Conservation (phyloP, 176 grass and related monocot species). For the Leersia perrieri region DNA sequence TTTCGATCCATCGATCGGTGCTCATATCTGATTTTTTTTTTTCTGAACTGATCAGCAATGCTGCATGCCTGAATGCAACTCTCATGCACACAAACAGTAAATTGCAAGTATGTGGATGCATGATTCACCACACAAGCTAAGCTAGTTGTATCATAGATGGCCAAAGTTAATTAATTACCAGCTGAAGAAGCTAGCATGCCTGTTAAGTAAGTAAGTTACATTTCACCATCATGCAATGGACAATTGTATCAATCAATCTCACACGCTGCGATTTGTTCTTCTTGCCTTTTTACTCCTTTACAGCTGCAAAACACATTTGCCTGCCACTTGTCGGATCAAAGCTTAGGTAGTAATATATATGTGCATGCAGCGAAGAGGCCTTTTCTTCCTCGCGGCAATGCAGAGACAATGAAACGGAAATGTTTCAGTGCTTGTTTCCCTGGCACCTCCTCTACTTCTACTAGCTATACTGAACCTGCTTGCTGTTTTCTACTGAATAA, state of each 20-base stretch:
- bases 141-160: not conserved
- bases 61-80: not conserved
- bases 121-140: not conserved
- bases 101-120: not conserved
- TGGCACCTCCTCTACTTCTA: not conserved
- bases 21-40: not conserved
- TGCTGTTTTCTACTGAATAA: slow-evolving; percentile 6
- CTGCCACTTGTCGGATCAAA: not conserved
- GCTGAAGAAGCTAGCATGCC: not conserved
- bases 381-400: not conserved
- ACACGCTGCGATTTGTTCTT: not conserved
- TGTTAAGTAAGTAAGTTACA: not conserved
- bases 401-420: not conserved
- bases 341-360: not conserved
- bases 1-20: not conserved
- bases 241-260: not conserved
- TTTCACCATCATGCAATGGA: not conserved
- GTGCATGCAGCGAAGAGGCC: not conserved
- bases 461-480: not conserved
- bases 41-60: not conserved
- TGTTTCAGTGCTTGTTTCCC: not conserved
- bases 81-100: not conserved
- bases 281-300: not conserved
- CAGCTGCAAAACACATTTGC: not conserved
- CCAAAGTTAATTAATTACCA: not conserved